A percentile compares a stretch with the other conserved stretches of the same genome.
Conservation (phyloP, 2,329 filamentous ascomycete genomes). For the Fusarium secorum region DNA sequence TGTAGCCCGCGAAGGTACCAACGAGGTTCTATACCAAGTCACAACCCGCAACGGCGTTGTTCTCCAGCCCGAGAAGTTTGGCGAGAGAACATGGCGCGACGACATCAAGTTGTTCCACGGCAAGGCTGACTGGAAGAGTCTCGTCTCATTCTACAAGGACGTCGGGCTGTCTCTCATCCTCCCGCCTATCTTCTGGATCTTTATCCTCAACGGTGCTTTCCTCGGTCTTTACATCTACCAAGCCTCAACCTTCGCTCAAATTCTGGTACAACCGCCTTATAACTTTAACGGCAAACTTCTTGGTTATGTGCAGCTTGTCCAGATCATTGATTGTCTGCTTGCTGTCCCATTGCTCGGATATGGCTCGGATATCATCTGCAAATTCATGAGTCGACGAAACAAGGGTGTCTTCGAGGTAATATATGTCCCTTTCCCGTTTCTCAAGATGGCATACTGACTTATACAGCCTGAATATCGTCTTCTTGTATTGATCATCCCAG, state of each 20-base stretch:
- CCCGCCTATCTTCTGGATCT: slow-evolving; percentile 5
- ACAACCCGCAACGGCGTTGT: slow-evolving; percentile 4
- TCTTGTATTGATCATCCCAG: background rate
- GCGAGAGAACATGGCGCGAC: background rate
- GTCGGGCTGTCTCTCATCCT: background rate
- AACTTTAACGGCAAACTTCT: background rate
- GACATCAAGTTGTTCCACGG: background rate
- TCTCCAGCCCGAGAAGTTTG: background rate
- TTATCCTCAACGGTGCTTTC: slow-evolving; percentile 9
- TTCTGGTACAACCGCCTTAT: background rate
- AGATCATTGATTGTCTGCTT: background rate
- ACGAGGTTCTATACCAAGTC: slow-evolving; percentile 1
- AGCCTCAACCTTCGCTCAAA: background rate
- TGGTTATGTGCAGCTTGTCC: slow-evolving; percentile 2
- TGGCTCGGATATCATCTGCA: background rate
- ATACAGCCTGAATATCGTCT: background rate
- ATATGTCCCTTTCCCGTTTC: accelerated
- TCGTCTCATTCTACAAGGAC: background rate
- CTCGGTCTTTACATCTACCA: slow-evolving; percentile 12
- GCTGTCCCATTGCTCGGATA: background rate
- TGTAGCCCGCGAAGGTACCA: background rate
- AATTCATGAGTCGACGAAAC: background rate
- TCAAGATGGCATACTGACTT: background rate
- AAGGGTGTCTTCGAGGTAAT: background rate
- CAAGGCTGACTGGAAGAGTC: background rate